Base-by-base conservation (phyloP, 2,329 filamentous ascomycete genomes). In the Phoma sp. region DNA sequence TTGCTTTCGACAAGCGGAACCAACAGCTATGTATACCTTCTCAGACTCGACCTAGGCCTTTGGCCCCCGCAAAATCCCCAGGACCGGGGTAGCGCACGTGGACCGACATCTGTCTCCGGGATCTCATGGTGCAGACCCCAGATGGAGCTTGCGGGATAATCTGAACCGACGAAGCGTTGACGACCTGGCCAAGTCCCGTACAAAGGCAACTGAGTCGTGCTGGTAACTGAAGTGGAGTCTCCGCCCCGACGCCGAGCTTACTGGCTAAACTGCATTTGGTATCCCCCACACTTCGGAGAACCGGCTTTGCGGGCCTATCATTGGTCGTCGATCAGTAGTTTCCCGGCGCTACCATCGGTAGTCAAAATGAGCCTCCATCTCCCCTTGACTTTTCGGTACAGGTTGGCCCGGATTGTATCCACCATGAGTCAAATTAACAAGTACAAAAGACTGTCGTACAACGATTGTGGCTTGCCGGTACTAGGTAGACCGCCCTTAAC, bases 51-150 rank as follows among this genome's bases (percentile, higher is more conserved):
- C 33, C 44, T 39, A 44, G 43, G 13, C 38, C 27, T 35, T 32
- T 51, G 37, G 43, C 27, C 43, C 47, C 43, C 39, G 48, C 36
- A 9, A 18, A 29, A 30, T 13, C 35, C 48, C 48, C 47, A 52
- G 18, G 30, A 52, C 43, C 23, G 30, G 18, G 33, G 30, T 33
- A 25, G 30, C 25, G 37, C 32, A 41, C 35, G 32, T 52, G 37
- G 43, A 42, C 43, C 44, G 22, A 44, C 9, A 44, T 53, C 37
- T 42, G 25, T 23, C 30, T 32, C 42, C 49, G 36, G 36, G 38
- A 32, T n/a, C 22, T 50, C 37, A 13, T 27, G 38, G 30, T 32
- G 11, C 33, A 23, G 29, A 29, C 43, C 32, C 41, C 36, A 43
- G 14, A 33, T 32, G 30, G 30, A 44, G 39, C 33, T 44, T 43